phyloP scores from a whole-genome alignment of 257 asterid genomes.

The Linderniella brevidens region DNA sequence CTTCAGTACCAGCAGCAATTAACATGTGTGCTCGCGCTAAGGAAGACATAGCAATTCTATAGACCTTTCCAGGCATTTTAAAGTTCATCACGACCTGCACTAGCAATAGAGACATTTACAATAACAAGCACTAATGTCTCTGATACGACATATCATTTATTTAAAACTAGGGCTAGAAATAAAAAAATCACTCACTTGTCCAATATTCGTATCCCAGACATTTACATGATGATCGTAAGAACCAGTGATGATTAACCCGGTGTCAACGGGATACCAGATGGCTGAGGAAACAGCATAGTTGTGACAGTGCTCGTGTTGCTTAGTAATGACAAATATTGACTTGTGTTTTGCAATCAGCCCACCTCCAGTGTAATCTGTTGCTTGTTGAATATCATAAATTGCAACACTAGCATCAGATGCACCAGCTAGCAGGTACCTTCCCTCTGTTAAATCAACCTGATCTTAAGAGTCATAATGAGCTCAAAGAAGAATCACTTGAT shows the following conservation, averaged over 20 bases:
- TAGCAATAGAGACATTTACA: constrained; percentile 11
- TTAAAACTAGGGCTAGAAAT: constrained; percentile 2
- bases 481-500: constrained; percentile 20
- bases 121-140: background rate
- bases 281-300: constrained; percentile 72
- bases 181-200: constrained; percentile 34
- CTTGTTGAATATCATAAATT: constrained; percentile 67
- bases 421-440: constrained; percentile 74
- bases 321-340: constrained; percentile 50
- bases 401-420: constrained; percentile 91
- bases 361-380: constrained; percentile 40
- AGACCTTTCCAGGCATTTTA: constrained; percentile 98
- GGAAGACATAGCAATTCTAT: constrained; percentile 80
- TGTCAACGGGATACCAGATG: constrained; percentile 93
- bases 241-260: constrained; percentile 85
- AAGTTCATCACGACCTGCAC: constrained; percentile 64
- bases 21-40: constrained; percentile 83
- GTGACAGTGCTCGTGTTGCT: constrained; percentile 82
- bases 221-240: constrained; percentile 82
- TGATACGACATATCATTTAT: no score
- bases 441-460: constrained; percentile 99
- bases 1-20: constrained; percentile 94
- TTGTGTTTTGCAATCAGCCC: constrained; percentile 67
- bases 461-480: constrained; percentile 38
- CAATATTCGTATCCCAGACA: constrained; percentile 94